Evolutionary conservation across 75 land plant species (phyloP), one percentile per base, ranked within the genome.

Genomic region (Picea sitchensis): DNA sequence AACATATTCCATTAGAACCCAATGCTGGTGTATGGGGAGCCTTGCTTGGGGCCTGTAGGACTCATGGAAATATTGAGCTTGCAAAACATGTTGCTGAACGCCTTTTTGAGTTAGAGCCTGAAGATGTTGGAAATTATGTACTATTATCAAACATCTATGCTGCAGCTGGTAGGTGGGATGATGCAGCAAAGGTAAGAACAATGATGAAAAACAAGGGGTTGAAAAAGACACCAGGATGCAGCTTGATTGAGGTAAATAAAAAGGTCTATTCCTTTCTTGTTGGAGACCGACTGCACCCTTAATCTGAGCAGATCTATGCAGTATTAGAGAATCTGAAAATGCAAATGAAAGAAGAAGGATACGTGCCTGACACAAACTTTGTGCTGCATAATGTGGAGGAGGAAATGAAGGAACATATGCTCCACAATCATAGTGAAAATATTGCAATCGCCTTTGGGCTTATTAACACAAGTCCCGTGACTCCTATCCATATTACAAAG

Each of bases 141-240:
- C 31, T 80, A 32, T 59, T 82, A 15, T 82, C 83, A 34, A 82
- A 82, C 72, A 67, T 82, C 14, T 82, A 65, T 68, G 62, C 82
- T n/a, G 80, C 79, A 20, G 82, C 81, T 15, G 13, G 61, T 36
- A 78, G 60, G 82, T 81, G 82, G 82, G 56, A 64, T 21, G 81
- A 81, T 5, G 82, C 47, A 75, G 59, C 59, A 54, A 75, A 75
- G 59, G 60, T 75, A 2, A 80, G 82, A 31, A 58, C 54, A 59
- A 23, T 75, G 80, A 77, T 78, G 82, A 57, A 56, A 41, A 75
- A 17, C 15, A 77, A 26, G 15, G 61, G 63, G 26, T 81, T 80
- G 61, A 77, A 57, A 59, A 80, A 80, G 80, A 41, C 79, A 56
- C 44, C n/a, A n/a, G n/a, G n/a, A n/a, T 58, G 58, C 30, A 80